These are phyloP conservation scores for Paspalum vaginatum DNA, from an alignment of 176 grass and related monocot species.

Conservation along the genomic window DNA sequence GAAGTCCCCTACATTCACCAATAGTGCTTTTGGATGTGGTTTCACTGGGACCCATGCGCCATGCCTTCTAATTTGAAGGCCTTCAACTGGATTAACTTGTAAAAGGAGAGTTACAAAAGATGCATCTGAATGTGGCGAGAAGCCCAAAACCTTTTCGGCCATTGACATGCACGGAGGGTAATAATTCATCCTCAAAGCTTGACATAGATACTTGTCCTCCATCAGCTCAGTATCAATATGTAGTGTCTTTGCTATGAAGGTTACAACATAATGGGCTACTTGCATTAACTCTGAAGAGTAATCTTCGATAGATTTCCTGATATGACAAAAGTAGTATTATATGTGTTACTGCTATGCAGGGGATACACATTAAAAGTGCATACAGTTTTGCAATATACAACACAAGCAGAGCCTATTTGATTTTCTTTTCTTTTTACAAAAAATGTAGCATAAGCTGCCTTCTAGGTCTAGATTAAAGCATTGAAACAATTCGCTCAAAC, in stretches of 20 bases:
- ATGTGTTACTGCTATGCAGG: background rate
- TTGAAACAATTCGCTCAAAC: background rate
- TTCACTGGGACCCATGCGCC: constrained; percentile 45
- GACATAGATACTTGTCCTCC: constrained; percentile 35
- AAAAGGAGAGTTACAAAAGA: constrained; percentile 41
- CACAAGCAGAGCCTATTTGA: too few species aligned
- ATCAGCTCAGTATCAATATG: constrained; percentile 20
- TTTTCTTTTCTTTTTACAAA: background rate
- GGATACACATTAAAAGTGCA: background rate
- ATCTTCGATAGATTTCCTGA: constrained; percentile 35
- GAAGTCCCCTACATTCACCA: constrained; percentile 54
- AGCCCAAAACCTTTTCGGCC: constrained; percentile 54
- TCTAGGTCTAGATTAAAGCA: too few species aligned
- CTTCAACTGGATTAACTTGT: constrained; percentile 49
- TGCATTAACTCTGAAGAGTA: constrained; percentile 50
- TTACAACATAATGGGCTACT: constrained; percentile 32
- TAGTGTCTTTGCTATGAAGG: constrained; percentile 47
- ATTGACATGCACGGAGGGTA: constrained; percentile 55
- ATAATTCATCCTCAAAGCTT: constrained; percentile 55
- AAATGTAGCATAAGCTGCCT: background rate
- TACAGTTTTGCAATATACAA: background rate
- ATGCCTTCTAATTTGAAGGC: constrained; percentile 47
- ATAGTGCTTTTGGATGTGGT: constrained; percentile 30
- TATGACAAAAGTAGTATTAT: background rate
- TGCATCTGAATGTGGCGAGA: constrained; percentile 47